These are phyloP conservation scores for Lolium multiflorum DNA, from an alignment of 176 grass and related monocot genomes.

Conservation along the genomic window DNA sequence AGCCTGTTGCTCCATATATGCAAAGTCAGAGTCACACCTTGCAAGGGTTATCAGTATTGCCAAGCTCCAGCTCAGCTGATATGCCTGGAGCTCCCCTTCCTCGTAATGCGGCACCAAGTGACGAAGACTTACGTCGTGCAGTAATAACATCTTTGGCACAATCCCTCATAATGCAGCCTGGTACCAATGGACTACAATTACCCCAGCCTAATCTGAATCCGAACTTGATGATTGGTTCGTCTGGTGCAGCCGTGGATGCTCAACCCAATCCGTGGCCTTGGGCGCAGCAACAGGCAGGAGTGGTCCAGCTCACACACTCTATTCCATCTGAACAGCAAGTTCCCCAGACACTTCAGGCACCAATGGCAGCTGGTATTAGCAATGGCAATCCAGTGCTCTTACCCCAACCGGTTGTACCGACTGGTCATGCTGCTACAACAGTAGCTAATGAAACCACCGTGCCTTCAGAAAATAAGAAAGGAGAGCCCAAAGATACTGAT, in stretches of 20 bases:
- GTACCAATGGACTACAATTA: slow-evolving; percentile 48
- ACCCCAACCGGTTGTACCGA: slow-evolving; percentile 28
- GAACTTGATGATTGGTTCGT: slow-evolving; percentile 34
- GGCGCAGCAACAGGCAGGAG: slow-evolving; percentile 48
- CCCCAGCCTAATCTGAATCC: slow-evolving; percentile 52
- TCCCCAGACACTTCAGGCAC: slow-evolving; percentile 37
- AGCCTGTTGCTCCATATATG: slow-evolving; percentile 42
- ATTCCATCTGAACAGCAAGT: slow-evolving; percentile 54
- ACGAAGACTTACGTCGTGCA: slow-evolving; percentile 65
- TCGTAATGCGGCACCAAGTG: slow-evolving; percentile 61
- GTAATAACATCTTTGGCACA: slow-evolving; percentile 83
- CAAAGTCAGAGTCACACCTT: slow-evolving; percentile 51
- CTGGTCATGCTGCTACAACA: slow-evolving; percentile 21
- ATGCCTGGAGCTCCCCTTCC: slow-evolving; percentile 48
- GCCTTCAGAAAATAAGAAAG: slow-evolving; percentile 57
- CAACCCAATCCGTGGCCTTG: slow-evolving; percentile 54
- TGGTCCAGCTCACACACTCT: slow-evolving; percentile 29
- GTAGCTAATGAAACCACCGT: slow-evolving; percentile 47
- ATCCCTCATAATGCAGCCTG: slow-evolving; percentile 65
- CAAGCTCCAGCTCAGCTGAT: slow-evolving; percentile 54
- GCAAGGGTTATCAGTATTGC: slow-evolving; percentile 45
- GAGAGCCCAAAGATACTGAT: slow-evolving; percentile 52
- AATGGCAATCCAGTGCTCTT: slow-evolving; percentile 43
- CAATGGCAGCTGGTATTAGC: slow-evolving; percentile 42
- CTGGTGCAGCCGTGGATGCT: slow-evolving; percentile 35